Evolutionary conservation across 163 green algal species (phyloP).

Genomic region (Chlamydomonas reinhardtii): DNA sequence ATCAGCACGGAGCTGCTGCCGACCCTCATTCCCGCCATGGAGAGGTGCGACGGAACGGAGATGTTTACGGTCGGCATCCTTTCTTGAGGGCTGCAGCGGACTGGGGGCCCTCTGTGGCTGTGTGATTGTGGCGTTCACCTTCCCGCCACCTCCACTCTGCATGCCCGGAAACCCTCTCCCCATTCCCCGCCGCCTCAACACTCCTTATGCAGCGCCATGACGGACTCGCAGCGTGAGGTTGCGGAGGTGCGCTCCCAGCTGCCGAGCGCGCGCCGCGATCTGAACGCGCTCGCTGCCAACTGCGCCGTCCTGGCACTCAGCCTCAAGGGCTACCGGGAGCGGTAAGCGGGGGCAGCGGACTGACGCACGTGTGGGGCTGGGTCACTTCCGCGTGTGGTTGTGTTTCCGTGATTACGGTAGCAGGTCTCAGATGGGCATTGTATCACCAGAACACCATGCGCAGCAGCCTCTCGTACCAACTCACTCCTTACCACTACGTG

Average conservation of each 20-base stretch:
- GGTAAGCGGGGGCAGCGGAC: background rate
- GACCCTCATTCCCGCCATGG: constrained; percentile 4
- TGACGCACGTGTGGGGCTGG: too few relatives aligned
- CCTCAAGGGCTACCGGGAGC: constrained; percentile 32
- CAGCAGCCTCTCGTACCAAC: too few relatives aligned
- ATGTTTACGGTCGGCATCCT: too few relatives aligned
- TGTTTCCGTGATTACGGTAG: too few relatives aligned
- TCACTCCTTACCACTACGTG: too few relatives aligned
- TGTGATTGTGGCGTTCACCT: too few relatives aligned
- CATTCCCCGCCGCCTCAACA: background rate
- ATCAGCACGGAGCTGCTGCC: constrained; percentile 19
- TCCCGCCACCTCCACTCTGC: too few relatives aligned
- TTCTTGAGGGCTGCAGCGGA: background rate
- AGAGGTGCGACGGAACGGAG: too few relatives aligned
- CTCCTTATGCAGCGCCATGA: background rate
- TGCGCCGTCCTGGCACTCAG: constrained; percentile 26
- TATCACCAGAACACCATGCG: too few relatives aligned
- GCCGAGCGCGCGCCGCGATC: background rate
- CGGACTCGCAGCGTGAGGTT: constrained; percentile 18
- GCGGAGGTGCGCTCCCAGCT: background rate
- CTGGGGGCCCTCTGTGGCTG: too few relatives aligned
- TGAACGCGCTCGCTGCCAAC: constrained; percentile 23
- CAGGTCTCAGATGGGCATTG: too few relatives aligned
- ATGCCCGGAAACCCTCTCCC: background rate
- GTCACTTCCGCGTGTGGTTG: too few relatives aligned